Conservation (phyloP, 2,329 filamentous ascomycete species). For the Ascochyta clinopodiicola region DNA sequence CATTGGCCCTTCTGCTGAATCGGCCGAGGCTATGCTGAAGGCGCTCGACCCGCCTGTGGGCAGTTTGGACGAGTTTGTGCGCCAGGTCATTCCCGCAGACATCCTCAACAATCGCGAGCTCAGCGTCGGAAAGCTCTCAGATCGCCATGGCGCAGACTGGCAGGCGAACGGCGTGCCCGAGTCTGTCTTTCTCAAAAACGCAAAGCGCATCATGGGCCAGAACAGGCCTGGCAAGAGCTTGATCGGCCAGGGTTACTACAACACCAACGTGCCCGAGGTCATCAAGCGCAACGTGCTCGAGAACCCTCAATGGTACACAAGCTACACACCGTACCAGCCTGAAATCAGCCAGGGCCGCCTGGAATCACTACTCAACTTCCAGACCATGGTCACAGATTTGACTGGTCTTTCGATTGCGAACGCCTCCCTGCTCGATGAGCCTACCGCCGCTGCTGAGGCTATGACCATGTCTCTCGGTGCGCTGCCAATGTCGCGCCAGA, state of each 20-base stretch:
- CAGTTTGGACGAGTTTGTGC: conserved; percentile 81
- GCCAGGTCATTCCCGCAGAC: conserved; percentile 80
- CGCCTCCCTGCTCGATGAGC: conserved; percentile 88
- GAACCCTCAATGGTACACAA: conserved; percentile 96
- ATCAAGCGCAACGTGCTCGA: conserved; percentile 93
- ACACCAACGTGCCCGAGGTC: conserved; percentile 83
- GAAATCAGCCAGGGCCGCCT: conserved; percentile 96
- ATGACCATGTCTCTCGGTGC: conserved; percentile 91
- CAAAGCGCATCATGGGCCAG: conserved; percentile 63
- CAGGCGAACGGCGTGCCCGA: conserved; percentile 56
- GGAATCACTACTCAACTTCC: conserved; percentile 92
- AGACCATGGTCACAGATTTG: conserved; percentile 88
- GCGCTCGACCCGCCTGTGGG: conserved; percentile 75
- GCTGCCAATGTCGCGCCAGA: conserved; percentile 73
- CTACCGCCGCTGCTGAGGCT: conserved; percentile 90
- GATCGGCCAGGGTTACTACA: conserved; percentile 88
- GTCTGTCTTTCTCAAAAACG: conserved; percentile 62
- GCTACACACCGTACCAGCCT: conserved; percentile 95
- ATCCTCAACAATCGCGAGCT: conserved; percentile 74
- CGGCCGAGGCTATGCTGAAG: conserved; percentile 79
- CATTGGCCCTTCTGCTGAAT: conserved; percentile 78
- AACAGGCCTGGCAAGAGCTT: conserved; percentile 72
- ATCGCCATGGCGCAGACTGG: conserved; percentile 54
- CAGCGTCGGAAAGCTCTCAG: conserved; percentile 53
- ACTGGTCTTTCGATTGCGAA: conserved; percentile 89